Evolutionary conservation across 2,329 filamentous ascomycete genomes (phyloP), one percentile per base, ranked within the genome.

Genomic region (Iodosphaeria phyllophila): DNA sequence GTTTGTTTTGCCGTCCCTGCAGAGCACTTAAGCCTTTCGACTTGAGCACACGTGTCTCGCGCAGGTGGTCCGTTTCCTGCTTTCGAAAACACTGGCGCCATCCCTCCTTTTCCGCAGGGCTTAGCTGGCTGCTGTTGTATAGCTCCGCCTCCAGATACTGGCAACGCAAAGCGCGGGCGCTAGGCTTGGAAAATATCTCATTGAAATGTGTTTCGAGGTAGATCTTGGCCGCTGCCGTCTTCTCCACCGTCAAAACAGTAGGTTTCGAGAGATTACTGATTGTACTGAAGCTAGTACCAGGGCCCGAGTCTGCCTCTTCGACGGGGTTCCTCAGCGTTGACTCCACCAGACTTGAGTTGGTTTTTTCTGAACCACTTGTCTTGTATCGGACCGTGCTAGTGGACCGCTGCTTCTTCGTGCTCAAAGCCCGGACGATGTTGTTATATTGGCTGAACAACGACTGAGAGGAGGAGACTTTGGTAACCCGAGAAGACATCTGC

Each of bases 151-250:
- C 73, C 13, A 86, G 51, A 24, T 68, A 58, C 19, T 60, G 54
- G 17, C 63, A 56, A 4, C 79, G 67, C 27, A 72, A 42, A 2
- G 63, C 61, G 1, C 78, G 66, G 27, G 70, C 58, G 4, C 61
- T 64, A 2, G 58, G 51, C 3, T 54, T 52, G 14, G 55, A 56
- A 3, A 80, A 54, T 6, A 82, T 46, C n/a, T 69, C 56, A 36
- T 84, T 74, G 52, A 78, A 93, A 38, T 84, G 68, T 0, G 72
- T 80, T 46, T 95, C 89, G 7, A 95, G 61, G 38, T 71, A 91
- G 12, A 91, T 68, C 45, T 92, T 93, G 21, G 80, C 75, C 0
- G 79, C 74, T 0, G 82, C 71, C 3, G 74, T 67, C 31, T 65
- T 70, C 50, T 95, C 86, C 0, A 82, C 74, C 0, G 83, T 92